These are phyloP conservation scores for Hortaea sp. DNA, from an alignment of 2,329 filamentous ascomycete genomes.

Conservation along the genomic window DNA sequence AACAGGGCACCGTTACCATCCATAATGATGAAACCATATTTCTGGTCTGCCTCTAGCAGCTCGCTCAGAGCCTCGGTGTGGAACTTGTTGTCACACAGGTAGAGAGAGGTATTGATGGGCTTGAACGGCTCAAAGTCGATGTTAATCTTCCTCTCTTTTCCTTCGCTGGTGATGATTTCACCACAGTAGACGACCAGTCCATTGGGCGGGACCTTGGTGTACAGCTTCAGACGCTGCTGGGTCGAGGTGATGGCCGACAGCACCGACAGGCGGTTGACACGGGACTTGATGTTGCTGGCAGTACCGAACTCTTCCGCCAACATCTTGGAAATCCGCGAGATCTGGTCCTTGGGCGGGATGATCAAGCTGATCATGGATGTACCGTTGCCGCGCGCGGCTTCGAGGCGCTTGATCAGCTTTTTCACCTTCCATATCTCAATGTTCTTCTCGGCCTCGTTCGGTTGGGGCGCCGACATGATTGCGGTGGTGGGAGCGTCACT, in stretches of 20 bases:
- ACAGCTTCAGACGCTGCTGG: slow-evolving; percentile 96
- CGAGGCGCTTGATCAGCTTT: slow-evolving; percentile 98
- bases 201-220: slow-evolving; percentile 97
- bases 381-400: slow-evolving; percentile 94
- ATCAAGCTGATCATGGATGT: slow-evolving; percentile 99
- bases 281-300: slow-evolving; percentile 98
- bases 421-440: slow-evolving; percentile 95
- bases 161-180: slow-evolving; percentile 98
- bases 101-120: slow-evolving; percentile 98
- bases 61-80: slow-evolving; percentile 96
- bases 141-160: slow-evolving; percentile 99
- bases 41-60: slow-evolving; percentile 95
- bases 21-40: slow-evolving; percentile 99
- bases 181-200: slow-evolving; percentile 97
- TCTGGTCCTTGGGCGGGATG: slow-evolving; percentile 96
- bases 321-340: slow-evolving; percentile 96
- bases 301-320: slow-evolving; percentile 88
- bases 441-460: slow-evolving; percentile 97
- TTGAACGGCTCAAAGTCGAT: slow-evolving; percentile 99
- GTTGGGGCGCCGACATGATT: slow-evolving; percentile 77
- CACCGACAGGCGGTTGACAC: slow-evolving; percentile 96
- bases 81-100: slow-evolving; percentile 99
- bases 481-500: background rate
- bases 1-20: slow-evolving; percentile 98
- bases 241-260: slow-evolving; percentile 97